Base-by-base conservation (phyloP, 129 eudicot genomes). In the Glebionis coronaria region DNA sequence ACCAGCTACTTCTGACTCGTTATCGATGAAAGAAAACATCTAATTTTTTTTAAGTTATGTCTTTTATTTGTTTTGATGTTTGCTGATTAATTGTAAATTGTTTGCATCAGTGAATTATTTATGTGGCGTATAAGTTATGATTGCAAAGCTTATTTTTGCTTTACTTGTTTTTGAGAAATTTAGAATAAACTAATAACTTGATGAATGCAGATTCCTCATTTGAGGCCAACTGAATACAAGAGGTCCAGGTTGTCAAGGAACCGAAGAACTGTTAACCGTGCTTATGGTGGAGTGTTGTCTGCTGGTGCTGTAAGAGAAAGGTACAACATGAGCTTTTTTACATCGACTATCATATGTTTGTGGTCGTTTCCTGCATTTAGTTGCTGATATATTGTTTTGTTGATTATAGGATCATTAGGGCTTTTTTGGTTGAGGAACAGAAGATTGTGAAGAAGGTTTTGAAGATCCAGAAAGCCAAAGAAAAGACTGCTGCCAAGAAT, bases 371-470 rank as follows among this genome's bases (percentile, higher is more conserved):
- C 0, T 61, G 27, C 4, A 47, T 46, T 56, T 55, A 42, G 28
- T 63, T 31, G 31, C 12, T 9, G 2, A 0, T 74, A 5, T 0
- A 6, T 61, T 56, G 27, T 16, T 54, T 23, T 13, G 11, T 44
- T 31, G 14, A 35, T 77, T 73, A 19, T 59, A 89, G 97, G 88
- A 90, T 86, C 74, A 82, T 90, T 11, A 69, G 97, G 74, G 97
- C 95, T 9, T 90, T 90, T 75, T 75, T 90, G 76, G 87, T 90
- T 10, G 91, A 90, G 80, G 97, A 90, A 65, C 97, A 86, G 56
- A 90, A 90, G 87, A 90, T 90, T 61, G 97, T 90, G 78, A 90
- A 90, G 81, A 90, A 90, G 80, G 97, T 90, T 53, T 58, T 90
- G 85, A 90, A 90, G 88, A 90, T 86, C 13, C 97, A 90, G 68